Evolutionary conservation across 2,329 filamentous ascomycete species (phyloP).

Genomic region (Hypoxylon sp.): DNA sequence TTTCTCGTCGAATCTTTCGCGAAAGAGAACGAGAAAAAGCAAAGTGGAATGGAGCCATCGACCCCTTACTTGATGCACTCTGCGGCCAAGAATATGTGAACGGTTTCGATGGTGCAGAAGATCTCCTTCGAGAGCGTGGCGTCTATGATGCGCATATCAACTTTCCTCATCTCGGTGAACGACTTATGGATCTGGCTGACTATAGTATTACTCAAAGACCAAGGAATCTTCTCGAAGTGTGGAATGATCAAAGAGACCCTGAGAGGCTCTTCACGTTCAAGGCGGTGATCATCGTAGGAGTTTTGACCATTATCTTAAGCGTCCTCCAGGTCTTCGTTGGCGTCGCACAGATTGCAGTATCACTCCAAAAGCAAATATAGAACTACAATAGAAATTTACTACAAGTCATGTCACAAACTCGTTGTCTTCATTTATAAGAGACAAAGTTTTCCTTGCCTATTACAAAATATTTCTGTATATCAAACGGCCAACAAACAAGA

Average conservation of each 20-base stretch:
- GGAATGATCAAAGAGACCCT: constrained; percentile 13
- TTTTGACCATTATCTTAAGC: constrained; percentile 4
- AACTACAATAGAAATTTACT: not conserved
- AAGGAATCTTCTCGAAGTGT: constrained; percentile 13
- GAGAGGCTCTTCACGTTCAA: constrained; percentile 19
- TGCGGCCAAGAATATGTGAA: constrained; percentile 6
- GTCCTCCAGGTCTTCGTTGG: constrained; percentile 16
- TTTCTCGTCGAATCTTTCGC: constrained; percentile 6
- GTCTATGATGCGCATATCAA: constrained; percentile 5
- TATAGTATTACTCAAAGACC: constrained; percentile 13
- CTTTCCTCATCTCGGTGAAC: constrained; percentile 13
- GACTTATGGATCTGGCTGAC: constrained; percentile 16
- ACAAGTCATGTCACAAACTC: no score
- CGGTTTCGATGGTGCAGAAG: not conserved
- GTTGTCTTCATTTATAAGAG: no score
- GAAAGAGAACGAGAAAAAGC: constrained; percentile 3
- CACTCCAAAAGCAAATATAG: not conserved
- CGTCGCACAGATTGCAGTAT: constrained; percentile 6
- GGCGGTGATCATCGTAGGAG: constrained; percentile 14
- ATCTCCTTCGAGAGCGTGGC: constrained; percentile 10
- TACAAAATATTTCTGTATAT: no score
- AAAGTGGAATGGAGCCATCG: not conserved
- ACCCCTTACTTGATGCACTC: constrained; percentile 18
- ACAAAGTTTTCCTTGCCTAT: no score
- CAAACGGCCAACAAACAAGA: no score